These are phyloP conservation scores for Tylopilus felleus DNA, from an alignment of 768 basidiomycete species.

Conservation along the genomic window DNA sequence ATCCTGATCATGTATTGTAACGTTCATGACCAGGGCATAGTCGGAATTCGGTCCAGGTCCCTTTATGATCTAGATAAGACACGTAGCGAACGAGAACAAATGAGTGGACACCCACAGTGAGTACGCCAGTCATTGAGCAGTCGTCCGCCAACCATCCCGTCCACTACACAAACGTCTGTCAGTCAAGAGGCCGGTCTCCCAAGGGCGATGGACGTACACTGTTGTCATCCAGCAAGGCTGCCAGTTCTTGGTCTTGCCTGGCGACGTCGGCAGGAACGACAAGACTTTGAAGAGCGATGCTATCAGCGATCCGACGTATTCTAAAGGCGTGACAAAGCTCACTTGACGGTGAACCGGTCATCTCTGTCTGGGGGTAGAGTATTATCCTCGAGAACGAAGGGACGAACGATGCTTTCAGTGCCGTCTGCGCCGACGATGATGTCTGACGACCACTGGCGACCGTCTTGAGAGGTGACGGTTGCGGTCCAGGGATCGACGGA, in stretches of 20 bases:
- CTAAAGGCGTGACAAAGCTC: not conserved
- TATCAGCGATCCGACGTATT: not conserved
- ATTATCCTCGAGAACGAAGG: slow-evolving; percentile 30
- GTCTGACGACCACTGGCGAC: slow-evolving; percentile 44
- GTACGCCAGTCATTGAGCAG: slow-evolving; percentile 15
- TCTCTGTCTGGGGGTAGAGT: slow-evolving; percentile 11
- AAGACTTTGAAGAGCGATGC: slow-evolving; percentile 4
- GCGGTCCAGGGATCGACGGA: slow-evolving; percentile 32
- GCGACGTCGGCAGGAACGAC: slow-evolving; percentile 15
- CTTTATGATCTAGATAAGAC: not conserved
- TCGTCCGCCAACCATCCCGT: slow-evolving; percentile 23
- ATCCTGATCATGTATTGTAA: not conserved
- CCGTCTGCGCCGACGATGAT: slow-evolving; percentile 63
- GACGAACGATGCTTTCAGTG: slow-evolving; percentile 39
- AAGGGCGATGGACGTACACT: slow-evolving; percentile 5
- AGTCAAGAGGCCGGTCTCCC: not conserved
- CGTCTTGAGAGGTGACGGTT: slow-evolving; percentile 34
- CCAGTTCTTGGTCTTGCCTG: slow-evolving; percentile 20
- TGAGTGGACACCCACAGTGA: slow-evolving; percentile 17
- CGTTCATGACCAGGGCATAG: slow-evolving; percentile 15
- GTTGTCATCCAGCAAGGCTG: slow-evolving; percentile 1
- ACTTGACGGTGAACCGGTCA: slow-evolving; percentile 15
- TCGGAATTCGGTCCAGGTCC: slow-evolving; percentile 11
- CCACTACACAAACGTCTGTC: slow-evolving; percentile 12
- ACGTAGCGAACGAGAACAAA: no score